Percentiles rank a stretch among this genome's conserved stretches.
Conservation (phyloP, 1,284 basidiomycete genomes). For the Apiotrichum montevideense region DNA sequence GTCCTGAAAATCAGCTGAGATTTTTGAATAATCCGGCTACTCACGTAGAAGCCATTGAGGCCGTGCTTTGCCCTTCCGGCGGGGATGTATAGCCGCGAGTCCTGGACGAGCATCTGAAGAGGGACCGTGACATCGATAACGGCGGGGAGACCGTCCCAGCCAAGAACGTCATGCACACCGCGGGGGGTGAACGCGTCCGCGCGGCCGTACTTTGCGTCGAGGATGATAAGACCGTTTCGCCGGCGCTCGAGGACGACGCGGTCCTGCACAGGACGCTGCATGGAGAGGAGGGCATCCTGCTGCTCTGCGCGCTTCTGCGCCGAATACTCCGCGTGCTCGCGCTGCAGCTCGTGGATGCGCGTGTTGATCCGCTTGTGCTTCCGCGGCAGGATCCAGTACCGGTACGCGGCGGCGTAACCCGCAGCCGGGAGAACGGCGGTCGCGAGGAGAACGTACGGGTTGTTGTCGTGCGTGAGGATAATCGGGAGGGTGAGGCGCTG, state of each 20-base stretch:
- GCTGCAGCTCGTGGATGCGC: conserved; percentile 52
- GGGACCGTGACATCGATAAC: conserved; percentile 70
- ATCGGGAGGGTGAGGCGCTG: conserved; percentile 57
- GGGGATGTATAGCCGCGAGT: conserved; percentile 72
- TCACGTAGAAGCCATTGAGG: conserved; percentile 44
- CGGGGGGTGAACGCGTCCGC: conserved; percentile 45
- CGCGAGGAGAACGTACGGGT: conserved; percentile 50
- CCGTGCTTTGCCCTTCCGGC: conserved; percentile 56
- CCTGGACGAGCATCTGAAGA: conserved; percentile 71
- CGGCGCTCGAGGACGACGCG: conserved; percentile 36
- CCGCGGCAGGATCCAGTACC: conserved; percentile 56
- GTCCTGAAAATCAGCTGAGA: conserved; percentile 24
- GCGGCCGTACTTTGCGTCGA: conserved; percentile 63
- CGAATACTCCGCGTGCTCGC: conserved; percentile 58
- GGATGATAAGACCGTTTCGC: conserved; percentile 61
- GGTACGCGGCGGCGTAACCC: conserved; percentile 53
- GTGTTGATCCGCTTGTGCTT: conserved; percentile 50
- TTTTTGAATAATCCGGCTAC: conserved; percentile 4
- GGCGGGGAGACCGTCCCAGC: conserved; percentile 47
- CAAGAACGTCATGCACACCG: conserved; percentile 47
- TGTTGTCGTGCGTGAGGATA: conserved; percentile 51
- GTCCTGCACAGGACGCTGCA: conserved; percentile 44
- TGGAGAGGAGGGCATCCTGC: conserved; percentile 52
- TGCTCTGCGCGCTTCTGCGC: conserved; percentile 57
- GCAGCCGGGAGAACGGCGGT: conserved; percentile 55